These are phyloP conservation scores for Collybia sordida DNA, from an alignment of 768 basidiomycete species.

Conservation along the genomic window DNA sequence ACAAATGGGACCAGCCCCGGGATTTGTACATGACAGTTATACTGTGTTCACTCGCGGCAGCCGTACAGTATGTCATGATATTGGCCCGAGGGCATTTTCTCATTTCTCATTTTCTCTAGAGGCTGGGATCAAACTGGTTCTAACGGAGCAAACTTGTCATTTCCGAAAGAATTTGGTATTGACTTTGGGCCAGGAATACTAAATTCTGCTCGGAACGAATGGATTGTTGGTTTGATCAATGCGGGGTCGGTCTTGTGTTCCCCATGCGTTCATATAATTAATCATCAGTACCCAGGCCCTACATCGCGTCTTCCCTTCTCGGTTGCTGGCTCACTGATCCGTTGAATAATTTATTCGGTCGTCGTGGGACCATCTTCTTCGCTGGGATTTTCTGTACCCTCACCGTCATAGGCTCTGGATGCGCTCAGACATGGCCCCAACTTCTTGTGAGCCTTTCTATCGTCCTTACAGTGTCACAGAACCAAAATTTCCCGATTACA, in stretches of 20 bases:
- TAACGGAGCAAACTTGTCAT: conserved; percentile 61
- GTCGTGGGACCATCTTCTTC: conserved; percentile 57
- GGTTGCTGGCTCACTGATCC: conserved; percentile 46
- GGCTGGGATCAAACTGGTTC: conserved; percentile 65
- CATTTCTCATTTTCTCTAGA: conserved; percentile 17
- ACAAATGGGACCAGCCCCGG: conserved; percentile 44
- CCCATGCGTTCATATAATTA: not conserved
- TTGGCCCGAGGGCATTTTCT: not conserved
- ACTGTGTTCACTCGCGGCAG: conserved; percentile 67
- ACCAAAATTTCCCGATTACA: conserved; percentile 5
- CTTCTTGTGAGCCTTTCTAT: conserved; percentile 31
- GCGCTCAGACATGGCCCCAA: conserved; percentile 51
- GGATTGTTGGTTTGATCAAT: conserved; percentile 73
- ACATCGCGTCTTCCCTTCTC: conserved; percentile 40
- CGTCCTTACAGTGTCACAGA: not conserved
- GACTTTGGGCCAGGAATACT: conserved; percentile 23
- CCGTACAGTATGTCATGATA: conserved; percentile 55
- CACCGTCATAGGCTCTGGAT: conserved; percentile 43
- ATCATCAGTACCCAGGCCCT: conserved; percentile 25
- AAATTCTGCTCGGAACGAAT: conserved; percentile 46
- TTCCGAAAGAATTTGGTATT: conserved; percentile 49
- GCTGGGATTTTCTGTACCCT: conserved; percentile 55
- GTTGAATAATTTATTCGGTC: conserved; percentile 58
- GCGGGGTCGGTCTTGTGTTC: conserved; percentile 38
- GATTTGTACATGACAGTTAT: conserved; percentile 39